Evolutionary conservation across 768 basidiomycete species (phyloP).

Genomic region (Gloeopeniophorella convolvens): DNA sequence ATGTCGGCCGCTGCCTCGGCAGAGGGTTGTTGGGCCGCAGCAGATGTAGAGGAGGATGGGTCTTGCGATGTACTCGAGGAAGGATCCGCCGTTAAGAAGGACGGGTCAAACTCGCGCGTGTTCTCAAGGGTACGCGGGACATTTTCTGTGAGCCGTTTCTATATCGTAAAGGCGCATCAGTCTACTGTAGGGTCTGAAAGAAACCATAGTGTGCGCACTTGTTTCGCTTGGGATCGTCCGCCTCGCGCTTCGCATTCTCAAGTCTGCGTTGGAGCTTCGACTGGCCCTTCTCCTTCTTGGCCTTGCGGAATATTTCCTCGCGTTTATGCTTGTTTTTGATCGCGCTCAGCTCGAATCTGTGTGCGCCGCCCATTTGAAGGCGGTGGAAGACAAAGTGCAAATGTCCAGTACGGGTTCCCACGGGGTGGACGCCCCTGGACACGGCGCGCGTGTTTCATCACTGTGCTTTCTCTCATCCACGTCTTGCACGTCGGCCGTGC

Average conservation of each 20-base stretch:
- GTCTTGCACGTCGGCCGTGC: neutral
- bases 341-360: constrained; percentile 52
- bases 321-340: constrained; percentile 89
- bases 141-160: constrained; percentile 84
- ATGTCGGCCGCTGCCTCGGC: constrained; percentile 65
- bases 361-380: constrained; percentile 44
- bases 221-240: constrained; percentile 71
- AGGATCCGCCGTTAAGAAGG: constrained; percentile 52
- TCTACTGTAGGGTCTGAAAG: neutral
- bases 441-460: neutral
- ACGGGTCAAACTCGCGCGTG: constrained; percentile 77
- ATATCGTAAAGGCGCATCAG: neutral
- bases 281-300: constrained; percentile 72
- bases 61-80: constrained; percentile 17
- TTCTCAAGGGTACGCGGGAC: constrained; percentile 92
- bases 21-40: constrained; percentile 29
- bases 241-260: constrained; percentile 70
- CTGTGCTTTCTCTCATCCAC: constrained; percentile 4
- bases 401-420: neutral
- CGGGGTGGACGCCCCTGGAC: too few species aligned
- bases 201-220: constrained; percentile 45
- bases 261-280: constrained; percentile 76
- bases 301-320: constrained; percentile 66
- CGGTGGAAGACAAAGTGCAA: too few species aligned
- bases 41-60: constrained; percentile 23